Percentiles rank a stretch among this genome's conserved stretches.
phyloP scores from a whole-genome alignment of 768 basidiomycete species.

The Leccinellum luteum region DNA sequence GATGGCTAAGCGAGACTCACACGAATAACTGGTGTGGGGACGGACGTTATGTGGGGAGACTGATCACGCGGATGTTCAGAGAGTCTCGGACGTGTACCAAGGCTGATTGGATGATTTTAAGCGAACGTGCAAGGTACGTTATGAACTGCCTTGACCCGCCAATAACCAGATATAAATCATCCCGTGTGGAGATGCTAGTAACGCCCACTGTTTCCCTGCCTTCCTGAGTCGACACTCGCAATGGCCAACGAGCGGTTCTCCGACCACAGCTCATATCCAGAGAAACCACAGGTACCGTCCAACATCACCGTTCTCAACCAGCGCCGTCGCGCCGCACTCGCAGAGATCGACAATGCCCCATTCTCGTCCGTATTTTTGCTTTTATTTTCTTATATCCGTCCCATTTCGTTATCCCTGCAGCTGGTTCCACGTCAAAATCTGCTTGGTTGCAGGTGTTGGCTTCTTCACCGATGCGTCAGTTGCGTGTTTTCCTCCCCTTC shows the following conservation, averaged over 20 bases:
- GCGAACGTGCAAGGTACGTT: conserved; percentile 33
- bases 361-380: conserved; percentile 59
- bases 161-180: conserved; percentile 9
- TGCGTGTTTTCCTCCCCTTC: background rate
- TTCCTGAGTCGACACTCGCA: background rate
- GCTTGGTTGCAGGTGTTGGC: conserved; percentile 70
- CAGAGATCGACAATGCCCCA: conserved; percentile 82
- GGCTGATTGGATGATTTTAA: conserved; percentile 1
- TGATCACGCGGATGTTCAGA: background rate
- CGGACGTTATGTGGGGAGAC: background rate
- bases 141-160: background rate
- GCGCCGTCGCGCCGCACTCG: conserved; percentile 74
- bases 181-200: background rate
- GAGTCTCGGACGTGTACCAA: background rate
- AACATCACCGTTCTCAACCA: conserved; percentile 53
- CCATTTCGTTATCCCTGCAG: conserved; percentile 34
- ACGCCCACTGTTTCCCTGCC: background rate
- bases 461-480: conserved; percentile 86
- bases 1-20: no score
- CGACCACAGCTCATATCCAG: conserved; percentile 29
- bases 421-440: conserved; percentile 84
- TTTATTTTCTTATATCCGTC: background rate
- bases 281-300: conserved; percentile 19
- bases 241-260: conserved; percentile 31
- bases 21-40: conserved; percentile 1